phyloP scores from a whole-genome alignment of 2,329 filamentous ascomycete genomes.

The Colletotrichum sansevieriae region DNA sequence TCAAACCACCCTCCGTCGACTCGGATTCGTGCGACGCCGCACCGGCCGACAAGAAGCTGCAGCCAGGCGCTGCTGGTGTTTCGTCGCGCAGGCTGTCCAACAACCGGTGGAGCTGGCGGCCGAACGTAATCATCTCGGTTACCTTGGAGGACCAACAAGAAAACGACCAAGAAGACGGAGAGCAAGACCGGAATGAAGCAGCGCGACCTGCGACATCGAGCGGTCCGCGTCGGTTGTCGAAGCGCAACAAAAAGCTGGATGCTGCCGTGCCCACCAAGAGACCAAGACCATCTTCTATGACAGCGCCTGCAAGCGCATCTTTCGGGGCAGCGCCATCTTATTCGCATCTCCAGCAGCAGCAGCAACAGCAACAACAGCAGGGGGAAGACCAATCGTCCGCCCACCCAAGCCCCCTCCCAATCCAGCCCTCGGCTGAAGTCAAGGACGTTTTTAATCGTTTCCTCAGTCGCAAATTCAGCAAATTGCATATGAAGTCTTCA shows the following conservation, averaged over 20 bases:
- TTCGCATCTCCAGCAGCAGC: slow-evolving; percentile 6
- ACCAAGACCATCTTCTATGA: slow-evolving; percentile 31
- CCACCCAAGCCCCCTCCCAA: slow-evolving; percentile 11
- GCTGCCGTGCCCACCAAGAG: slow-evolving; percentile 2
- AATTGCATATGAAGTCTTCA: neutral
- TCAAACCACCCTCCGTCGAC: slow-evolving; percentile 8
- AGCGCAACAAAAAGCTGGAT: slow-evolving; percentile 12
- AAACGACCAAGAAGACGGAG: slow-evolving; percentile 1
- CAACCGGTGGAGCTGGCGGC: slow-evolving; percentile 39
- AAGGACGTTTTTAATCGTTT: slow-evolving; percentile 33
- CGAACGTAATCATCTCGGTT: slow-evolving; percentile 21
- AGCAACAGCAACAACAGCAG: slow-evolving; percentile 2
- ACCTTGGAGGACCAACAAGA: slow-evolving; percentile 29
- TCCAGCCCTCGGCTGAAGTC: slow-evolving; percentile 13
- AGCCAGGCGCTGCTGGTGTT: slow-evolving; percentile 18
- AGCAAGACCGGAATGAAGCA: slow-evolving; percentile 15
- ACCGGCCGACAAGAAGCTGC: slow-evolving; percentile 24
- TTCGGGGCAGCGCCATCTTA: slow-evolving; percentile 23
- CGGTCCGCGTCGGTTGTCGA: slow-evolving; percentile 6
- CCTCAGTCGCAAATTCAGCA: slow-evolving; percentile 26
- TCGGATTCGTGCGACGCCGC: slow-evolving; percentile 2
- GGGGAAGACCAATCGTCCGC: slow-evolving; percentile 1
- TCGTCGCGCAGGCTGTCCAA: slow-evolving; percentile 33
- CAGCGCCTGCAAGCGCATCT: slow-evolving; percentile 26
- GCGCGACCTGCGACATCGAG: slow-evolving; percentile 9